Base-by-base conservation (phyloP, 768 basidiomycete genomes). In the Infundibulicybe gibba region DNA sequence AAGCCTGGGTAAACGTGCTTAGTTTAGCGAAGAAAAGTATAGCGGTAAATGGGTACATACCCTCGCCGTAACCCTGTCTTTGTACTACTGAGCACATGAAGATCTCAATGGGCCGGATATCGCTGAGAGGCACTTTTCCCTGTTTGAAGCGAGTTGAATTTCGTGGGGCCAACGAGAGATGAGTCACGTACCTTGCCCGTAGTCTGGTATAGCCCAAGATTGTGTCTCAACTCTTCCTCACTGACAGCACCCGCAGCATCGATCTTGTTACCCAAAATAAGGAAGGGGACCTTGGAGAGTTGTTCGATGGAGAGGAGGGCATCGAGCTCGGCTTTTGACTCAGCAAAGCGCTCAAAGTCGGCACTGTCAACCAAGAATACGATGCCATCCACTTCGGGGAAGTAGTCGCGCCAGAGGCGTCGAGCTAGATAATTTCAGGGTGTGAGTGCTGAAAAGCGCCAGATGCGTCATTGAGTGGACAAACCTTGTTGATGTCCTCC, bases 41-140 rank as follows among this genome's bases (percentile, higher is more conserved):
- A 19, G 33, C 49, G 45, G 20, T n/a, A 32, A 20, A 37, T 6
- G 12, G 19, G 39, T 12, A 19, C 71, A 41, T 47, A 83, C 94
- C 95, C 73, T 98, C 95, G 50, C 94, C 95, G 65, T 99, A 98
- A 42, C 95, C 95, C 68, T 97, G 94, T 66, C 95, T 80, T 79
- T 95, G 93, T 47, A 99, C 97, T 47, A 99, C 97, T 12, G 97
- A 98, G 75, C 94, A 97, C 97, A 99, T 99, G 83, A 97, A 99
- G 57, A 98, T 80, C 64, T 99, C 97, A 66, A 99, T 97, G 14
- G 97, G 97, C 50, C 97, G 83, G 56, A 98, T 98, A 66, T 97
- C 95, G 57, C 76, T 89, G 61, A 99, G 81, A 50, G 94, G 95
- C 33, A 97, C 90, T 68, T 98, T 98, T 64, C 97, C 97, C 94